These are phyloP conservation scores for Podospora didyma DNA, from an alignment of 495 filamentous ascomycete genomes.

Conservation along the genomic window DNA sequence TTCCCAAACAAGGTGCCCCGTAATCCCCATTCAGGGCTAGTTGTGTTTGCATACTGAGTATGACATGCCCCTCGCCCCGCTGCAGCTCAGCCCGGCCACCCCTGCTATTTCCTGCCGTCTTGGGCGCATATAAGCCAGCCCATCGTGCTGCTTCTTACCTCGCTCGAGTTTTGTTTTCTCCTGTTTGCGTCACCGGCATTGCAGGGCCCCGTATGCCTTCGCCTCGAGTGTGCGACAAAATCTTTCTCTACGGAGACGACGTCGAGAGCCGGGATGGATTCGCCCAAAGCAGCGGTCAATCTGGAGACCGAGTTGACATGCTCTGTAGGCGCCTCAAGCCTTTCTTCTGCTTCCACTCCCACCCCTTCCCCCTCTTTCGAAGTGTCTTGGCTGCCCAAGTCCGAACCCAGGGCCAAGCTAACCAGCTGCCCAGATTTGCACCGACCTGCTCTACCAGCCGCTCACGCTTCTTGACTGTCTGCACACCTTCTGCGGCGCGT, in stretches of 20 bases:
- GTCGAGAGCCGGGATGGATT: conserved; percentile 5
- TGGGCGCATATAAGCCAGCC: too few species aligned
- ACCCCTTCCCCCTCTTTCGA: too few species aligned
- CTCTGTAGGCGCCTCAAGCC: conserved; percentile 59
- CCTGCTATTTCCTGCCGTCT: background rate
- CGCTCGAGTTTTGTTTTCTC: too few species aligned
- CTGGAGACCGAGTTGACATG: conserved; percentile 89
- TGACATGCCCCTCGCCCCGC: background rate
- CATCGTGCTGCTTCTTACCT: too few species aligned
- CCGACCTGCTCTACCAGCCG: conserved; percentile 91
- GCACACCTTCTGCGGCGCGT: conserved; percentile 94
- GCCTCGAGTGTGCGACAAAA: background rate
- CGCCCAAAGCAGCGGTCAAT: conserved; percentile 45
- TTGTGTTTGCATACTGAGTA: background rate
- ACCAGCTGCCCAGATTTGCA: conserved; percentile 71
- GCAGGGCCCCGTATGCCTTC: conserved; percentile 1
- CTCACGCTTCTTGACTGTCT: conserved; percentile 95
- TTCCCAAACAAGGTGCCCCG: too few species aligned
- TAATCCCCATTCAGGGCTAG: too few species aligned
- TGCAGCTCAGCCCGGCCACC: background rate
- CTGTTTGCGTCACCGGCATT: background rate
- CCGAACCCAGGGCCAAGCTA: background rate
- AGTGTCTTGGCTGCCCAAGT: too few species aligned
- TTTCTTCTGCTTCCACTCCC: background rate
- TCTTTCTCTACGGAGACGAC: background rate